Percentiles rank a stretch among this genome's conserved stretches.
phyloP scores from a whole-genome alignment of 306 rosid genomes.

The Prunus mume region DNA sequence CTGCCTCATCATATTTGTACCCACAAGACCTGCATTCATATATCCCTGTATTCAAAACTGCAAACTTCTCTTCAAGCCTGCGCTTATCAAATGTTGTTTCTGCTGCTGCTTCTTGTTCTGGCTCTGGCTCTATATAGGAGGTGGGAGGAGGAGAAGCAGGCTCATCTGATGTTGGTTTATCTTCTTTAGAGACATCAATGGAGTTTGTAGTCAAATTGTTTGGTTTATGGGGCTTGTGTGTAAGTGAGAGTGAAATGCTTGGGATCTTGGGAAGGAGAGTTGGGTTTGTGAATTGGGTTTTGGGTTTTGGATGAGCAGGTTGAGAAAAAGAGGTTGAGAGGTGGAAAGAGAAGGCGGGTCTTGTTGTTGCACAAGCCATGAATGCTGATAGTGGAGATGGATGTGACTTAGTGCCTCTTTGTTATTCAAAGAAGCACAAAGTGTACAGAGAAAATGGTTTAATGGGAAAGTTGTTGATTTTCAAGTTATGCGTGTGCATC shows the following conservation, averaged over 20 bases:
- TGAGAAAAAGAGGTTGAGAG: slow-evolving; percentile 54
- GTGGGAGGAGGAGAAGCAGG: slow-evolving; percentile 23
- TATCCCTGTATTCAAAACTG: slow-evolving; percentile 81
- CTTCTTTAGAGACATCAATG: slow-evolving; percentile 77
- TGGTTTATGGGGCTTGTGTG: slow-evolving; percentile 20
- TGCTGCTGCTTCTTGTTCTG: neutral
- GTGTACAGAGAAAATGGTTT: neutral
- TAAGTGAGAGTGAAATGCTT: slow-evolving; percentile 16
- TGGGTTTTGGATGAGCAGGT: slow-evolving; percentile 33
- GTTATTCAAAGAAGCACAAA: neutral
- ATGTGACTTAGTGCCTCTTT: neutral
- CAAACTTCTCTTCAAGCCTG: slow-evolving; percentile 85
- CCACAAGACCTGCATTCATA: slow-evolving; percentile 96
- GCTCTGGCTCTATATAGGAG: neutral
- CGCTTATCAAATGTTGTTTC: slow-evolving; percentile 43
- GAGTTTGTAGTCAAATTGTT: slow-evolving; percentile 38
- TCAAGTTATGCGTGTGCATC: slow-evolving; percentile 8
- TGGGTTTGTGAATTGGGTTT: slow-evolving; percentile 30
- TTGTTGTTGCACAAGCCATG: slow-evolving; percentile 61
- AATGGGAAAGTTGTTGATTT: neutral
- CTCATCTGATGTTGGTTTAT: slow-evolving; percentile 45
- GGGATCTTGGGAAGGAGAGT: slow-evolving; percentile 24
- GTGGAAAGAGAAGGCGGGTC: slow-evolving; percentile 57
- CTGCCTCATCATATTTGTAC: slow-evolving; percentile 76
- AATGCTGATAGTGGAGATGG: neutral